A percentile compares a stretch with the other conserved stretches of the same genome.
These are phyloP conservation scores for Limnanthes douglasii DNA, from an alignment of 345 rosid species.

Conservation along the genomic window DNA sequence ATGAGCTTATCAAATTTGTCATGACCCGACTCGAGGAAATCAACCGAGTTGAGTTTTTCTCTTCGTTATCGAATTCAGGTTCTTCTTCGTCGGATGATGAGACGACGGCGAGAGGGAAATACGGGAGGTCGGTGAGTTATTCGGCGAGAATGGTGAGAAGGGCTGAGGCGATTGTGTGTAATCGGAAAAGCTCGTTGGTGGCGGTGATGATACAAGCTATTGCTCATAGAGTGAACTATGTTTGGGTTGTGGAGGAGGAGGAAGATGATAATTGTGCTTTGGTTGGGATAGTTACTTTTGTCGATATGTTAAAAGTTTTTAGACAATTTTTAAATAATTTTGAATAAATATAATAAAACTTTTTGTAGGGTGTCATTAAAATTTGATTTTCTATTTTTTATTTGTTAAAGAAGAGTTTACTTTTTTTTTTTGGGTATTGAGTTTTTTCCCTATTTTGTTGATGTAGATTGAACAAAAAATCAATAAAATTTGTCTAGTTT, in stretches of 20 bases:
- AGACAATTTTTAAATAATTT: slow-evolving; percentile 30
- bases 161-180: slow-evolving; percentile 71
- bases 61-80: slow-evolving; percentile 11
- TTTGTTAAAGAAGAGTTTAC: too few species aligned
- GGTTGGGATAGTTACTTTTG: slow-evolving; percentile 74
- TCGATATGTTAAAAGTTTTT: slow-evolving; percentile 46
- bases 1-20: slow-evolving; percentile 43
- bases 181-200: slow-evolving; percentile 55
- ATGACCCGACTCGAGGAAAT: slow-evolving; percentile 30
- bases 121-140: slow-evolving; percentile 45
- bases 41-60: slow-evolving; percentile 32
- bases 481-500: too few species aligned
- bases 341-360: too few species aligned
- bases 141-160: slow-evolving; percentile 65
- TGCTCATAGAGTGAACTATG: slow-evolving; percentile 61
- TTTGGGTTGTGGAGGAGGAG: slow-evolving; percentile 78
- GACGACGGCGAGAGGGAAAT: slow-evolving; percentile 15
- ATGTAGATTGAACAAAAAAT: too few species aligned
- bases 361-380: too few species aligned
- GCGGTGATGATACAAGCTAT: slow-evolving; percentile 93
- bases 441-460: too few species aligned
- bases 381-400: too few species aligned
- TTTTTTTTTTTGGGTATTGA: too few species aligned
- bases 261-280: too few species aligned
- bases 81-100: slow-evolving; percentile 56